Percentiles rank a stretch among this genome's conserved stretches.
Conservation (phyloP, 2,329 filamentous ascomycete genomes). For the Zalaria obscura region DNA sequence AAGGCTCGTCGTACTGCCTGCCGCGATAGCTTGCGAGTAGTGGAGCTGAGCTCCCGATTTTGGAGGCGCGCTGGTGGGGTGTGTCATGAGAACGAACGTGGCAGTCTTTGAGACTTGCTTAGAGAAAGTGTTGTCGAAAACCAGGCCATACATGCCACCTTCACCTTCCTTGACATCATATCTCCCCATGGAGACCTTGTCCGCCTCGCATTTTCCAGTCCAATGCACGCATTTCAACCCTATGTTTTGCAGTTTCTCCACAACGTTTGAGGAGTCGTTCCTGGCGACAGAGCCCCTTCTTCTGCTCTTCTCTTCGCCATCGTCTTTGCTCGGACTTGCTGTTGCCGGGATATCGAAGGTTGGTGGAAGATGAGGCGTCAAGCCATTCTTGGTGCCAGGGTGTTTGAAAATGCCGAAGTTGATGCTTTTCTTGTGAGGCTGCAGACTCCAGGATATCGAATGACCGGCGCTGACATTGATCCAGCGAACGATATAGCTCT, state of each 20-base stretch:
- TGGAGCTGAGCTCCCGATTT: conserved; percentile 59
- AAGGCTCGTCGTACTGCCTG: conserved; percentile 22
- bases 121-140: conserved; percentile 98
- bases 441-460: conserved; percentile 93
- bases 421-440: conserved; percentile 95
- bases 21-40: conserved; percentile 41
- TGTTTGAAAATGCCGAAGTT: conserved; percentile 98
- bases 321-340: conserved; percentile 52
- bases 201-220: conserved; percentile 90
- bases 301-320: conserved; percentile 13
- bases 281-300: conserved; percentile 21
- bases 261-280: conserved; percentile 45
- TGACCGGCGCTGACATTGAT: conserved; percentile 79
- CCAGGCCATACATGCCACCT: conserved; percentile 86
- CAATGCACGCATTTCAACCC: conserved; percentile 55
- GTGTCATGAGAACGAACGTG: conserved; percentile 87
- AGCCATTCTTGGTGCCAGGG: conserved; percentile 55
- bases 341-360: conserved; percentile 25
- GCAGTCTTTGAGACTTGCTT: conserved; percentile 90
- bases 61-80: conserved; percentile 68
- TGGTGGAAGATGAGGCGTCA: conserved; percentile 24
- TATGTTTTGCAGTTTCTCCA: conserved; percentile 48
- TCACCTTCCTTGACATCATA: conserved; percentile 63
- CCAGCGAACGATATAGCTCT: conserved; percentile 99
- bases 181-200: conserved; percentile 84